Percentiles rank a stretch among this genome's conserved stretches.
These are phyloP conservation scores for Phytophthora fragariaefolia DNA, from an alignment of 352 stramenopile genomes.

Conservation along the genomic window DNA sequence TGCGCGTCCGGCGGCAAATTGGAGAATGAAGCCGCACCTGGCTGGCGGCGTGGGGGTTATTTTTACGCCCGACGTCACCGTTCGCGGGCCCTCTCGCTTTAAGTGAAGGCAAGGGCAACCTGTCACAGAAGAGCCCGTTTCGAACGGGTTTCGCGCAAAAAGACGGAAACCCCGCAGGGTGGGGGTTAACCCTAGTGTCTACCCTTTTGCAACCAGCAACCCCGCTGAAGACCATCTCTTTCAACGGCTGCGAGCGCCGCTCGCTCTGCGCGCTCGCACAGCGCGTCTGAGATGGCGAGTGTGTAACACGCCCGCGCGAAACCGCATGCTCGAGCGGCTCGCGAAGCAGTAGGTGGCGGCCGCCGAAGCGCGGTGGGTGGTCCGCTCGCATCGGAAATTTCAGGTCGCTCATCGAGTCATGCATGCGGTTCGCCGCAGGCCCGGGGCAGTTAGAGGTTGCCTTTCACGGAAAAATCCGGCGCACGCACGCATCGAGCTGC, in stretches of 20 bases:
- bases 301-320: conserved; percentile 36
- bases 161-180: conserved; percentile 39
- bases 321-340: conserved; percentile 14
- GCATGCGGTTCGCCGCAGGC: conserved; percentile 17
- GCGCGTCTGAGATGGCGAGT: conserved; percentile 45
- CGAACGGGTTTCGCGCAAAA: conserved; percentile 32
- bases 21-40: conserved; percentile 48
- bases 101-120: conserved; percentile 29
- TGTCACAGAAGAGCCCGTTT: conserved; percentile 35
- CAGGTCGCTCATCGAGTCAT: conserved; percentile 27
- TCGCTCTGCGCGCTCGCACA: not conserved
- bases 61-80: conserved; percentile 39
- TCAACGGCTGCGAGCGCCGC: conserved; percentile 17
- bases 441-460: conserved; percentile 20
- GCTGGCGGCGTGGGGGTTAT: conserved; percentile 37
- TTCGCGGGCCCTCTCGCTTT: conserved; percentile 21
- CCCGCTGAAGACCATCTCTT: conserved; percentile 33
- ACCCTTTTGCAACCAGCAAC: conserved; percentile 18
- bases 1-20: conserved; percentile 52
- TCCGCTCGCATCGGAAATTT: conserved; percentile 42
- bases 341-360: conserved; percentile 28
- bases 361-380: conserved; percentile 11
- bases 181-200: conserved; percentile 30
- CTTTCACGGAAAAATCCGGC: conserved; percentile 47
- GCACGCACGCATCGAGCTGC: conserved; percentile 39